Conservation (phyloP, 345 rosid species). For the Euphorbia lathyris region DNA sequence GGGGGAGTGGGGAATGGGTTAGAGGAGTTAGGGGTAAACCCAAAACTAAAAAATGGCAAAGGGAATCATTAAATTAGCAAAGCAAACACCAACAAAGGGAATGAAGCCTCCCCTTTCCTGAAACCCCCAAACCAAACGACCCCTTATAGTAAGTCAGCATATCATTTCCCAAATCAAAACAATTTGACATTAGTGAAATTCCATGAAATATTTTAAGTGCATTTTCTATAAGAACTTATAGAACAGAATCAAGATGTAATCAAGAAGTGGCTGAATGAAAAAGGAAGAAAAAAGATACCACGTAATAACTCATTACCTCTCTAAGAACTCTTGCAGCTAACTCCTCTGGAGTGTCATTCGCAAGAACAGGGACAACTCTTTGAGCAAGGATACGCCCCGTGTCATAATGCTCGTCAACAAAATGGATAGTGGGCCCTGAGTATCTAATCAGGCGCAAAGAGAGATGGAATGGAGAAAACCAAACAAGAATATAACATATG, state of each 20-base stretch:
- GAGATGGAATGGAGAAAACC: not conserved
- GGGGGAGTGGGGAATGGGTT: no score
- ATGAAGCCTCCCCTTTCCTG: no score
- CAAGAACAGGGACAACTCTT: conserved; percentile 57
- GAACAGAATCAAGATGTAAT: not conserved
- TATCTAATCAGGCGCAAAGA: conserved; percentile 38
- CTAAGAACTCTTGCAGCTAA: conserved; percentile 75
- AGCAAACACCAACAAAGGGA: no score
- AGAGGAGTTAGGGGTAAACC: no score
- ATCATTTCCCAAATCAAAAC: not conserved
- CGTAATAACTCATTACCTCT: conserved; percentile 39
- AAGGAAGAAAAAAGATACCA: no score
- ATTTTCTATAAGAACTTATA: not conserved
- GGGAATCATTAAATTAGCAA: no score
- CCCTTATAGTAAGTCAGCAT: no score
- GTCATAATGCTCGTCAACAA: conserved; percentile 89
- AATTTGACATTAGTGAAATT: not conserved
- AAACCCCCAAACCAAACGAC: no score
- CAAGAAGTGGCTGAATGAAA: no score
- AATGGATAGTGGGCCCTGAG: conserved; percentile 89
- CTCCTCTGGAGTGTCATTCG: conserved; percentile 63
- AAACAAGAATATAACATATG: not conserved
- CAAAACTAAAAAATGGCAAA: no score
- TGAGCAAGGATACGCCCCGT: conserved; percentile 87
- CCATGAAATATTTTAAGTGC: not conserved